These are phyloP conservation scores for Spiraea crenata DNA, from an alignment of 331 rosid genomes.

Conservation along the genomic window DNA sequence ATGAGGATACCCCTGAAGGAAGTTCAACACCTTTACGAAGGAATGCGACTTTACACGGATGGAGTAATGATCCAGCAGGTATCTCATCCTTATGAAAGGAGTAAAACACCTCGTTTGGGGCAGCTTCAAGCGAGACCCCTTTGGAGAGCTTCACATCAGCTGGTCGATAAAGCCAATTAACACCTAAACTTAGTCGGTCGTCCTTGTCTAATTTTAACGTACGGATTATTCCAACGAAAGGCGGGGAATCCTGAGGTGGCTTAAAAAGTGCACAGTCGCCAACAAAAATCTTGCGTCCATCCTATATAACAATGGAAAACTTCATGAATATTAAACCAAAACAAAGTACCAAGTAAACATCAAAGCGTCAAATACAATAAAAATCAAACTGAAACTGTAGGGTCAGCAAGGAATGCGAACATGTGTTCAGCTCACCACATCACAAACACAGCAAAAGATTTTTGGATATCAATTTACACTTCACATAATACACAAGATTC, in stretches of 20 bases:
- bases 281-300: slow-evolving; percentile 62
- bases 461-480: neutral
- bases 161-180: slow-evolving; percentile 86
- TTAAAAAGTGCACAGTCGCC: slow-evolving; percentile 90
- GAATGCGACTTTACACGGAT: slow-evolving; percentile 93
- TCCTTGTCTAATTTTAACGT: slow-evolving; percentile 45
- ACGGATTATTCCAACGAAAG: slow-evolving; percentile 77
- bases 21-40: slow-evolving; percentile 79
- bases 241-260: slow-evolving; percentile 58
- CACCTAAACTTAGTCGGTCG: slow-evolving; percentile 44
- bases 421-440: neutral
- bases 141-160: slow-evolving; percentile 65
- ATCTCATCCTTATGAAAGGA: slow-evolving; percentile 88
- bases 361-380: neutral
- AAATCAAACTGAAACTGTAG: neutral
- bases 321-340: neutral
- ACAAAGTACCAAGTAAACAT: neutral
- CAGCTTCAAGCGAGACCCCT: slow-evolving; percentile 60
- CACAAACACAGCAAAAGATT: neutral
- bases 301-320: slow-evolving; percentile 34
- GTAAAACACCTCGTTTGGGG: slow-evolving; percentile 84
- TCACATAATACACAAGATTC: neutral
- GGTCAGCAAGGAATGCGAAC: neutral
- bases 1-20: slow-evolving; percentile 70
- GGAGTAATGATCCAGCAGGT: slow-evolving; percentile 71